These are phyloP conservation scores for Fragilaria crotonensis DNA, from an alignment of 108 stramenopile genomes.

Conservation along the genomic window DNA sequence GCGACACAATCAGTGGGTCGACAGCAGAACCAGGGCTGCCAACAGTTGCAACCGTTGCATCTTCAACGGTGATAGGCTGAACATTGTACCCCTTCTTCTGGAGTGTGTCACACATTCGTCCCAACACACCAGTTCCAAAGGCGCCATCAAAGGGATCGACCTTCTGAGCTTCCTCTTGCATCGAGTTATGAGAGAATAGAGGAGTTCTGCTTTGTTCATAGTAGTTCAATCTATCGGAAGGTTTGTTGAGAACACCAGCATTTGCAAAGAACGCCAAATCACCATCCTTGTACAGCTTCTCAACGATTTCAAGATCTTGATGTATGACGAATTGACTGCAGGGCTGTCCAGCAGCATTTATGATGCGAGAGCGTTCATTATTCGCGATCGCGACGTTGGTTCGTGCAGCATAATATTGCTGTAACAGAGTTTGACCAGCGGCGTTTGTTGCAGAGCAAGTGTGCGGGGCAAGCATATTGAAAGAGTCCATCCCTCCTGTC, in stretches of 20 bases:
- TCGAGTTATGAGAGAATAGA: conserved; percentile 46
- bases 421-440: conserved; percentile 12
- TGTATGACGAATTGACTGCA: conserved; percentile 43
- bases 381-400: conserved; percentile 16
- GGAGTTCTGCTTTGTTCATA: conserved; percentile 20
- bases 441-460: conserved; percentile 11
- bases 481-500: conserved; percentile 48
- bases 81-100: conserved; percentile 9
- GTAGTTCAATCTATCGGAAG: conserved; percentile 31
- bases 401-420: conserved; percentile 27
- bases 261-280: conserved; percentile 44
- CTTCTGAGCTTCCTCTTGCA: conserved; percentile 18
- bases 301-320: conserved; percentile 11
- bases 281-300: conserved; percentile 26
- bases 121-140: conserved; percentile 24
- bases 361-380: conserved; percentile 11
- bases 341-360: conserved; percentile 23
- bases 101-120: conserved; percentile 11
- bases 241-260: conserved; percentile 17
- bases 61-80: conserved; percentile 1
- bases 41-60: conserved; percentile 5
- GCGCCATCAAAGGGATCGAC: conserved; percentile 23
- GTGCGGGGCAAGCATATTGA: conserved; percentile 50
- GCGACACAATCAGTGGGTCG: not conserved
- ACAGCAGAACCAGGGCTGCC: not conserved